Base-by-base conservation (phyloP, 2,329 filamentous ascomycete genomes). In the Neopestalotiopsis rosae region DNA sequence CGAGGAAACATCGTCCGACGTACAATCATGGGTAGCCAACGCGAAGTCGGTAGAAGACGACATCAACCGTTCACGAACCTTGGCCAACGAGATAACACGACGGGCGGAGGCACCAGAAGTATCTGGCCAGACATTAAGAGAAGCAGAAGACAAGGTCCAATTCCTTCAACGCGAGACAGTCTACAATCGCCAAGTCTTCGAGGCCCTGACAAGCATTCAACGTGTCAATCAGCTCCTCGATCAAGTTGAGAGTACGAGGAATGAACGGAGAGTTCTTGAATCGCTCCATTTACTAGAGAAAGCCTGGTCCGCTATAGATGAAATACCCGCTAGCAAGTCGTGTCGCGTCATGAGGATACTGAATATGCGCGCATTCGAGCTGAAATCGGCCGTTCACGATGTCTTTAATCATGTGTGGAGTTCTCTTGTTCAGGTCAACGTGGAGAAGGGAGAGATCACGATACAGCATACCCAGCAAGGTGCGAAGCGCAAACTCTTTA, bases 41-140 rank as follows among this genome's bases (percentile, higher is more conserved):
- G 94, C 95, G 62, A 94, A 94, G 80, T 89, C 91, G 66, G 88
- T 98, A 7, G 94, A 97, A 79, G 88, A 91, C 71, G 95, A 98
- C 77, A 95, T 98, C 72, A 89, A 93, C 75, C 88, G 89, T 61
- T 95, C 94, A 30, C 91, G 94, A 75, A 87, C 89, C 17, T 90
- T 94, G 45, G 94, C 95, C 28, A 91, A 91, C 75, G 90, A 94
- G 69, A 97, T 98, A 69, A 88, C 95, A 5, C 88, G 90, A 59
- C 89, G 94, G 75, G 91, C 94, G 66, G 92, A 95, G 76, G 88
- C 85, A 1, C 87, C 87, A 1, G 84, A 84, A 64, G 80, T 85
- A 1, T 87, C 86, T 0, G 88, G 88, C 3, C 83, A 87, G 72
- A 79, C 84, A 1, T 83, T 87, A 49, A 77, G 84, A 38, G 84